Evolutionary conservation across 139 green algal species (phyloP).

Genomic region (Trebouxia sp.): DNA sequence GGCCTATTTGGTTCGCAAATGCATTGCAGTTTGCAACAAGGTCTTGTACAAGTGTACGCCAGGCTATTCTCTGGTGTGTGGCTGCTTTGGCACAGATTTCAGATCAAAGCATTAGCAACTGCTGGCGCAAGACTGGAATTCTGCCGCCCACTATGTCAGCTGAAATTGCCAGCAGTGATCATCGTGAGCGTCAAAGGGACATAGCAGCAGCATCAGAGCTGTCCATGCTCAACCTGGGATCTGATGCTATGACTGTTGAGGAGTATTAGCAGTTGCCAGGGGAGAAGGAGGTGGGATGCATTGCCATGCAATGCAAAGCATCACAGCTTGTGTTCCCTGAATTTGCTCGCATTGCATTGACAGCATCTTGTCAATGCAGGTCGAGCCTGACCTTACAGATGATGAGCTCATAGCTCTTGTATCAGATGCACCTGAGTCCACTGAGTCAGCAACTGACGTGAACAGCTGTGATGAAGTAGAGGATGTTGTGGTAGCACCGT

Average conservation of each 20-base stretch:
- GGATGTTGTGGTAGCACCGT: background rate
- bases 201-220: constrained; percentile 5
- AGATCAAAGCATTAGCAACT: constrained; percentile 17
- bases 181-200: constrained; percentile 9
- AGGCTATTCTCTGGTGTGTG: constrained; percentile 7
- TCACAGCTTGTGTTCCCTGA: background rate
- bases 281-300: background rate
- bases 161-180: constrained; percentile 14
- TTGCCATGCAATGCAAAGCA: background rate
- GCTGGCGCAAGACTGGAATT: constrained; percentile 8
- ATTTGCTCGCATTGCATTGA: no score
- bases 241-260: constrained; percentile 6
- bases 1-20: no score
- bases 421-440: constrained; percentile 2
- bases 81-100: constrained; percentile 2
- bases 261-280: constrained; percentile 15
- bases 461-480: constrained; percentile 9
- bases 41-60: background rate
- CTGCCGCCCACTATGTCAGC: constrained; percentile 9
- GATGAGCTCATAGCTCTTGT: constrained; percentile 15
- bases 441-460: background rate
- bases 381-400: background rate
- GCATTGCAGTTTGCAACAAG: no score
- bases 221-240: background rate
- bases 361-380: constrained; percentile 10